Conservation (phyloP, 2,329 filamentous ascomycete species). For the Cladorrhinum sp. region DNA sequence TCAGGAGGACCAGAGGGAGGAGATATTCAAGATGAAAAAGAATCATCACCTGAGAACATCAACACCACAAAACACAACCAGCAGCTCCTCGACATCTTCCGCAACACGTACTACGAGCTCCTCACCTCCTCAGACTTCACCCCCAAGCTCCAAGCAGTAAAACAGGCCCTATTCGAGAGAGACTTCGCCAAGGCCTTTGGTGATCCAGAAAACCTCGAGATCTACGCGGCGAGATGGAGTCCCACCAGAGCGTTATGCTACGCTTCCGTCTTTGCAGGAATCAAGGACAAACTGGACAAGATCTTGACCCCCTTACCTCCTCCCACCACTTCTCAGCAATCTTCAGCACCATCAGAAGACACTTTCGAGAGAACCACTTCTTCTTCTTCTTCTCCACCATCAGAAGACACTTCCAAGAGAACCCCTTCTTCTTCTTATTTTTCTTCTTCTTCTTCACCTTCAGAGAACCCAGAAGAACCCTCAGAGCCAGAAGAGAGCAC, state of each 20-base stretch:
- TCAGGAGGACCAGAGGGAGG: background rate
- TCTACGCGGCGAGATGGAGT: constrained; percentile 89
- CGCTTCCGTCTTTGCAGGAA: constrained; percentile 48
- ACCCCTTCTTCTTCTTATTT: too few species aligned
- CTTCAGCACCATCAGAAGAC: too few species aligned
- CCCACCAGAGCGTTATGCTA: constrained; percentile 83
- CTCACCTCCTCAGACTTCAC: constrained; percentile 48
- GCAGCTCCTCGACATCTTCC: constrained; percentile 67
- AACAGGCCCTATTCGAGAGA: constrained; percentile 78
- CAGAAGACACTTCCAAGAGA: constrained; percentile 1
- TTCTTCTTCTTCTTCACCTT: too few species aligned
- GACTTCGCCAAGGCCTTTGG: constrained; percentile 83
- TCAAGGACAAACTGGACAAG: constrained; percentile 36
- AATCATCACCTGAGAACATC: background rate
- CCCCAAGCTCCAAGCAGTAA: constrained; percentile 72
- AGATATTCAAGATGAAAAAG: constrained; percentile 11
- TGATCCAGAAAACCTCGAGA: constrained; percentile 65
- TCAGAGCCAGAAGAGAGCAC: background rate
- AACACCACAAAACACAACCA: constrained; percentile 23
- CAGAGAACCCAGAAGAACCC: background rate
- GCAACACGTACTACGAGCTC: constrained; percentile 55
- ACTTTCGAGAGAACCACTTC: too few species aligned
- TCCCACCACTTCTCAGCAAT: background rate
- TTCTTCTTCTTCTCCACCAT: too few species aligned
- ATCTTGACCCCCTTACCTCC: background rate